Percentiles rank a stretch among this genome's conserved stretches.
phyloP scores from a whole-genome alignment of 257 asterid species.

The Voacanga thouarsii region DNA sequence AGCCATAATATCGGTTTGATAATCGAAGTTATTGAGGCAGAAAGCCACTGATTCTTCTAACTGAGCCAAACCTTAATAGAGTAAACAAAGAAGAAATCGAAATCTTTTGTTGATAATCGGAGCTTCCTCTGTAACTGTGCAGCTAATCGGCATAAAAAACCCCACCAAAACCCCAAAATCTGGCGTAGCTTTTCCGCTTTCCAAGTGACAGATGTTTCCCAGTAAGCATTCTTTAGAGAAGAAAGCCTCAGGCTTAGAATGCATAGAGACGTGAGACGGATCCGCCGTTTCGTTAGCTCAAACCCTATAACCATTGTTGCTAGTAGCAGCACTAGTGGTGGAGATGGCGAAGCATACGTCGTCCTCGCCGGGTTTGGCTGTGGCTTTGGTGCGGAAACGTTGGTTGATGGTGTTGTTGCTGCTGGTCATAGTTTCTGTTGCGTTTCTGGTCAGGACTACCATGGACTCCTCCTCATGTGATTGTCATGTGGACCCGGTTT shows the following conservation, averaged over 20 bases:
- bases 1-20: neutral
- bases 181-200: neutral
- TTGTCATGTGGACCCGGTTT: slow-evolving; percentile 19
- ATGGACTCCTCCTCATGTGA: slow-evolving; percentile 24
- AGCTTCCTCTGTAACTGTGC: neutral
- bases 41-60: neutral
- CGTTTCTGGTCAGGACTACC: slow-evolving; percentile 25
- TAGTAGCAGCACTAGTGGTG: neutral
- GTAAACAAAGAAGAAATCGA: neutral
- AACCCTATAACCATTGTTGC: slow-evolving; percentile 17
- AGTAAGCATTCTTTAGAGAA: slow-evolving; percentile 12
- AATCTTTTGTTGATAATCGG: neutral
- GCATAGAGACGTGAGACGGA: slow-evolving; percentile 23
- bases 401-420: slow-evolving; percentile 28
- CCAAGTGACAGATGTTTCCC: slow-evolving; percentile 33
- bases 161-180: slow-evolving; percentile 8
- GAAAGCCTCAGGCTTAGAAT: slow-evolving; percentile 17
- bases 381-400: slow-evolving; percentile 29
- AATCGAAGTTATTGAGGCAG: neutral
- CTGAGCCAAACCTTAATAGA: neutral
- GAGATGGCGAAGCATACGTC: slow-evolving; percentile 31
- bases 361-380: slow-evolving; percentile 13
- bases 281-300: slow-evolving; percentile 6
- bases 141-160: neutral
- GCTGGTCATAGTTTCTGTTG: slow-evolving; percentile 27